phyloP scores from a whole-genome alignment of 139 green algal genomes.

The Chlorella ohadii region DNA sequence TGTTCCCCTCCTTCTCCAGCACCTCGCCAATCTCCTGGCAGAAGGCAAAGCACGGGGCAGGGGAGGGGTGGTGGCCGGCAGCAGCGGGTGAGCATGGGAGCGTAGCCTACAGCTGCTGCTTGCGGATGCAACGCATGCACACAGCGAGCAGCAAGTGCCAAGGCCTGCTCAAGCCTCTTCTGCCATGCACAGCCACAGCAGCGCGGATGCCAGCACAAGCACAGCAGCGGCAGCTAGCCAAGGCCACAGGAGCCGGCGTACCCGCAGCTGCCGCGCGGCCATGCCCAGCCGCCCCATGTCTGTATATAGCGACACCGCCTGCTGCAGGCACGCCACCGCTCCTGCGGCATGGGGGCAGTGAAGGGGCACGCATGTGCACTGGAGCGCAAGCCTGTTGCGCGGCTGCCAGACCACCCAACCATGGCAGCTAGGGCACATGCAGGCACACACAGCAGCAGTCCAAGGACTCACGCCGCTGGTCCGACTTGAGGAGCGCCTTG shows the following conservation, averaged over 20 bases:
- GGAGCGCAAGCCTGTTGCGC: not conserved
- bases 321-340: constrained; percentile 60
- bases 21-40: constrained; percentile 84
- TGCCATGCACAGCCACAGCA: too few relatives aligned
- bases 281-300: constrained; percentile 95
- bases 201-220: too few relatives aligned
- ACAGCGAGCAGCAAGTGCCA: too few relatives aligned
- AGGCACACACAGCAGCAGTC: too few relatives aligned
- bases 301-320: constrained; percentile 89
- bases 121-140: too few relatives aligned
- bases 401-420: too few relatives aligned
- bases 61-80: not conserved
- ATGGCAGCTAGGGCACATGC: too few relatives aligned
- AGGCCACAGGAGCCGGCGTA: not conserved
- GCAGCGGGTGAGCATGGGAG: not conserved
- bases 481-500: constrained; percentile 85
- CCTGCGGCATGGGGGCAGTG: constrained; percentile 39
- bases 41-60: too few relatives aligned
- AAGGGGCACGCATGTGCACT: not conserved
- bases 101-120: too few relatives aligned
- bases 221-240: not conserved
- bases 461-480: constrained; percentile 43
- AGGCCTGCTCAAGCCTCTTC: too few relatives aligned
- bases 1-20: constrained; percentile 82
- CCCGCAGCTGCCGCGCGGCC: constrained; percentile 85